Evolutionary conservation across 2,329 filamentous ascomycete species (phyloP), one percentile per base, ranked within the genome.

Genomic region (Neurospora sp.): DNA sequence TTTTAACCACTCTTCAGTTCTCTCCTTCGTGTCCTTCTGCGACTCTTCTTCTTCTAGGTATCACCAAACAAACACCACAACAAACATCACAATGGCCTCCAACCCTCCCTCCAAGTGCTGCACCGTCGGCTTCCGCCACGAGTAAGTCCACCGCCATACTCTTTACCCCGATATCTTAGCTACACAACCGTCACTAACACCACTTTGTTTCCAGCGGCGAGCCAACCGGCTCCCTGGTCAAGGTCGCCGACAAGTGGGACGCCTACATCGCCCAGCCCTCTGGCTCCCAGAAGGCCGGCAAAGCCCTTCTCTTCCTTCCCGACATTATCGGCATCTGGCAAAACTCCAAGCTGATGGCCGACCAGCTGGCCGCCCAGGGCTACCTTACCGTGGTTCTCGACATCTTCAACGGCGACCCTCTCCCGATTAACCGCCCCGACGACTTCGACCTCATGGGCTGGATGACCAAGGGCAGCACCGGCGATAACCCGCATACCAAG

Each of bases 321-420:
- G 85, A 87, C 71, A 79, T 86, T 70, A 78, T 85, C 69, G 82
- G 85, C 71, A 82, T 86, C 77, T 86, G 83, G 83, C 82, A 86
- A 71, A 89, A 91, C 79, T 81, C 82, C 76, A 80, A 89, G 79
- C 82, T 91, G 72, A 86, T 93, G 75, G 91, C 91, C 71, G 92
- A 94, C 82, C 87, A 91, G 76, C 91, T 86, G 78, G 92, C 92
- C 70, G 86, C 87, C 73, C 90, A 91, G 77, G 91, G 90, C 74
- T 93, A 92, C 81, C 82, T 89, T 70, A 85, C 86, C 69, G 81
- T 92, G 57, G 84, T 93, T 71, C 86, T 91, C 37, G 91, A 94
- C 78, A 80, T 91, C 68, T 91, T 93, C 83, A 84, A 88, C 72
- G 90, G 89, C 71, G 88, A 92, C 76, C 77, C 87, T 17, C 78